Base-by-base conservation (phyloP, 208 protist species). In the Novymonas esmeraldas region DNA sequence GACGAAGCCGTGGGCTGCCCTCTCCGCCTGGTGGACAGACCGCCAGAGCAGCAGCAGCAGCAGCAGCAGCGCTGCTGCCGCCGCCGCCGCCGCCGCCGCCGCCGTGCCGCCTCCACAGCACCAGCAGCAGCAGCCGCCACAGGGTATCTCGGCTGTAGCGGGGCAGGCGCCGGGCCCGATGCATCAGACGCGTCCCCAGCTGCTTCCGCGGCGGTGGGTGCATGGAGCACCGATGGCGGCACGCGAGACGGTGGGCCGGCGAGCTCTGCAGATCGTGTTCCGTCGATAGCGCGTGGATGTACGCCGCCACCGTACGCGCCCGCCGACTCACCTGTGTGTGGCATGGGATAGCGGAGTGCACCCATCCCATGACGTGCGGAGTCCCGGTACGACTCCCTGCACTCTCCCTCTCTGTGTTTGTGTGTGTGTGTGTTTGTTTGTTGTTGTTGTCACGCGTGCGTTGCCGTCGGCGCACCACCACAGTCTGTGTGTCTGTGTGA, bases 1-100 rank as follows among this genome's bases (percentile, higher is more conserved):
- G 89, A 85, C 85, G 45, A 75, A 71, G 61, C 89, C 89, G 56
- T 94, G 89, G 89, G 85, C 79, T 11, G 78, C 85, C 29, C 58
- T 80, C 28, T 74, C 69, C 11, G 69, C 69, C 34, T 74, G 69
- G 69, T 74, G 69, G 69, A 74, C 69, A 0, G 69, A 74, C 46
- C 69, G 60, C 29, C 67, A 56, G 39, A 41, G 41, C 41, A 46
- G 33, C 22, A 18, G 38, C 14, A 28, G 22, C 46, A 44, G 4
- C 18, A 10, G 6, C 48, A 52, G 31, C 48, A 31, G 11, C 48
- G 0, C 7, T 11, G 11, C 6, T 16, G 33, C 24, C 52, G 18
- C 13, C 52, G 18, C 6, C 31, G 29, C 5, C 2, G 31, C 29
- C 6, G 31, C 29, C 6, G 18, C 9, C 11, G 50, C 29, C 3